Conservation (phyloP, 495 filamentous ascomycete species). For the Amphirosellinia nigrospora region DNA sequence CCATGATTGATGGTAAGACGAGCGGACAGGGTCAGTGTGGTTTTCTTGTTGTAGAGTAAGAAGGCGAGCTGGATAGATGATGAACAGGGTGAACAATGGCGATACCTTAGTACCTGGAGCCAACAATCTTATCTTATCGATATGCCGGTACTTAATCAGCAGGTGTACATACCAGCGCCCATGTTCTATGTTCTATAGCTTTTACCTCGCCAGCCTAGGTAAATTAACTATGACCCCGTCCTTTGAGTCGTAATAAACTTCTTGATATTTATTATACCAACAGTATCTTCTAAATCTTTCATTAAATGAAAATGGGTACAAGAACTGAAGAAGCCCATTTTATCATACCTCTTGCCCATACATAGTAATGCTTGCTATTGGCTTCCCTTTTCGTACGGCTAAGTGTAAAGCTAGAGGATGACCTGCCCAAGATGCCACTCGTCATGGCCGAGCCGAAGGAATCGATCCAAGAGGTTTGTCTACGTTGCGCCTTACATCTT, state of each 20-base stretch:
- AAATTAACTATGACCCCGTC: too few relatives aligned
- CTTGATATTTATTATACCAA: too few relatives aligned
- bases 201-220: too few relatives aligned
- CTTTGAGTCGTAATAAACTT: too few relatives aligned
- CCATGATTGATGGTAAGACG: slow-evolving; percentile 35
- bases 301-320: background rate
- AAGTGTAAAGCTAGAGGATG: background rate
- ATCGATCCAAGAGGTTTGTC: background rate
- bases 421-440: background rate
- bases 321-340: background rate
- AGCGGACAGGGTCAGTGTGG: too few relatives aligned
- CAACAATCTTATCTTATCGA: slow-evolving; percentile 8
- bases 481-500: background rate
- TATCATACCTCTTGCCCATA: background rate
- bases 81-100: slow-evolving; percentile 9
- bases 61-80: background rate
- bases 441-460: background rate
- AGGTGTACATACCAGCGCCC: background rate
- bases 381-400: background rate
- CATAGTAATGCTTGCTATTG: background rate
- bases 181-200: too few relatives aligned
- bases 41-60: background rate
- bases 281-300: too few relatives aligned
- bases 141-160: background rate
- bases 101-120: too few relatives aligned